Base-by-base conservation (phyloP, 73 alveolate species). In the Paramecium octaurelia region DNA sequence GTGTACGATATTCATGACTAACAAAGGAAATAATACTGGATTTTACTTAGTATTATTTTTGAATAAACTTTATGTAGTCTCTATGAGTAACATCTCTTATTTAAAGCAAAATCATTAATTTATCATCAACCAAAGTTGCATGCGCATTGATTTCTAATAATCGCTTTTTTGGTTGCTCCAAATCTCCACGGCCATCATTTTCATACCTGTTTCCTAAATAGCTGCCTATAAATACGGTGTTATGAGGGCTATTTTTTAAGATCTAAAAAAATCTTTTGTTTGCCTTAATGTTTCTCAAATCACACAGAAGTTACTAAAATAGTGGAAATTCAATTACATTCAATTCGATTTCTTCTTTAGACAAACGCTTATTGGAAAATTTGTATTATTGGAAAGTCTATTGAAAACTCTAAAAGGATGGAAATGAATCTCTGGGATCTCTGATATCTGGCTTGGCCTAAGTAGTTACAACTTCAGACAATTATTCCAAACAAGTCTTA, bases 1-100 rank as follows among this genome's bases (percentile, higher is more conserved):
- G 94, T 8, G 94, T 71, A 5, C 94, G 10, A 40, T 59, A 57
- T 54, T 89, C 94, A 89, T 89, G 94, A 40, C 92, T 70, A 16
- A 89, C 94, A 64, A 60, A 89, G 0, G 90, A 59, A 3, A 89
- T 44, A 7, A 64, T 44, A 46, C 57, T 80, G 1, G 91, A 80
- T 80, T 46, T 80, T 0, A 64, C 91, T 48, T 80, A 20, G 43
- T 44, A 48, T 42, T 21, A n/a, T 80, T 80, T 31, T 80, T 46
- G 20, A 20, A 80, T 80, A 10, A 18, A 42, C 21, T 80, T 80
- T 20, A 80, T 80, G 24, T 80, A 80, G 21, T 80, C 91, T 46
- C 91, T n/a, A 80, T 80, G 91, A 10, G 91, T 80, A 23, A 80
- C 91, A 80, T 80, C 91, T 48, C 91, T 80, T 4, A 80, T 43